These are phyloP conservation scores for Coelastrella sp. DNA, from an alignment of 139 green algal species.

Conservation along the genomic window DNA sequence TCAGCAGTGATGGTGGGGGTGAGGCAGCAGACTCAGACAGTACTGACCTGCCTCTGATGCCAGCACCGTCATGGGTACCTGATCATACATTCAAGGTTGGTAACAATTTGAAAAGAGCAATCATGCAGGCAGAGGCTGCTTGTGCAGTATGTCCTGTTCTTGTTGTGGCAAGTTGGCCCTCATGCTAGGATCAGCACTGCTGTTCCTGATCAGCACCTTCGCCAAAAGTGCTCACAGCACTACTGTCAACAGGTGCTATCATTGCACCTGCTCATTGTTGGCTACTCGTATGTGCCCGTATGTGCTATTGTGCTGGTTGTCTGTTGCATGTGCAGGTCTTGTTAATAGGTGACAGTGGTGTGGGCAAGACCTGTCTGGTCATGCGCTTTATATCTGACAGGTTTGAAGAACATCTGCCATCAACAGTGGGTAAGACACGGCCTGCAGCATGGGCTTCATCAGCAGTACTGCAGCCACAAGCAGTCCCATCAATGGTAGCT, in stretches of 20 bases:
- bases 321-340: conserved; percentile 44
- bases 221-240: too few species aligned
- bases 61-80: conserved; percentile 15
- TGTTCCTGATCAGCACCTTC: too few species aligned
- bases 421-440: conserved; percentile 50
- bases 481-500: too few species aligned
- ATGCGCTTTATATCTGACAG: conserved; percentile 42
- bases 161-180: too few species aligned
- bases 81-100: conserved; percentile 44
- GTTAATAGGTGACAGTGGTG: conserved; percentile 53
- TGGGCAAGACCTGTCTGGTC: conserved; percentile 55
- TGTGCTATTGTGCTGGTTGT: too few species aligned
- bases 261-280: too few species aligned
- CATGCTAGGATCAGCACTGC: too few species aligned
- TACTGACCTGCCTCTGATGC: conserved; percentile 23
- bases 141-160: too few species aligned
- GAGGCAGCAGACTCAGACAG: neutral
- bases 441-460: neutral
- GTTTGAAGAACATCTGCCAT: conserved; percentile 48
- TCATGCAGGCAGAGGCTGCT: too few species aligned
- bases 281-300: too few species aligned
- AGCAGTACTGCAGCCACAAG: neutral
- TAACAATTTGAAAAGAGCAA: too few species aligned
- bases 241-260: too few species aligned
- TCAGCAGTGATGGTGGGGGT: neutral